A percentile compares a stretch with the other conserved stretches of the same genome.
These are phyloP conservation scores for Ceratocystis albifundus DNA, from an alignment of 2,329 filamentous ascomycete genomes.

Conservation along the genomic window DNA sequence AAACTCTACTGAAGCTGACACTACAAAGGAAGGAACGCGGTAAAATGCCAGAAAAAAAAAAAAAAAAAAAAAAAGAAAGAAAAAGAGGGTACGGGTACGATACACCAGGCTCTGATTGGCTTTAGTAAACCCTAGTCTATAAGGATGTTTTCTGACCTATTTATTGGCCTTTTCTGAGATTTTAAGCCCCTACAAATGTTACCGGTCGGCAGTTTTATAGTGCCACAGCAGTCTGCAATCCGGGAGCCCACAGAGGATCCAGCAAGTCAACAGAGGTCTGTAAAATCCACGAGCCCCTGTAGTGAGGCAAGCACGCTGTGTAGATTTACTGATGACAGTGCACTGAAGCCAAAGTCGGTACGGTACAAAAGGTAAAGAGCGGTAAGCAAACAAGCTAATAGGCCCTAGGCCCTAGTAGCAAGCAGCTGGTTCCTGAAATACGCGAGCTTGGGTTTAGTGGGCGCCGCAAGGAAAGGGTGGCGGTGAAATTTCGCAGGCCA, in stretches of 20 bases:
- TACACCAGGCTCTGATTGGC: background rate
- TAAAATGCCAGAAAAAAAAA: background rate
- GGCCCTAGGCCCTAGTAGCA: background rate
- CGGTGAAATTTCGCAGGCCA: background rate
- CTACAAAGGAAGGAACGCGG: constrained; percentile 5
- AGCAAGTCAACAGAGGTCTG: background rate
- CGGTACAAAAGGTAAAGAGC: background rate
- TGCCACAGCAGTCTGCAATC: background rate
- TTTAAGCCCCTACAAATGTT: background rate
- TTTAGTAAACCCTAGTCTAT: background rate
- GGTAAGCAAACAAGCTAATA: background rate
- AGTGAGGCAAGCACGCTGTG: too few species aligned
- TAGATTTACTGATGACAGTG: background rate
- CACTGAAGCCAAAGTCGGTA: background rate
- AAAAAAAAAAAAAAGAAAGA: background rate
- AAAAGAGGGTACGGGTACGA: constrained; percentile 12
- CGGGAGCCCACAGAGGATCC: background rate
- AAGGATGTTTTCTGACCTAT: background rate
- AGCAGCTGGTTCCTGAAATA: background rate
- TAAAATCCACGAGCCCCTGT: background rate
- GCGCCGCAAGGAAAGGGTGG: background rate
- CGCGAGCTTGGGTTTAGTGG: background rate
- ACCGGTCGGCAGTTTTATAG: background rate
- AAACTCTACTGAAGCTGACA: background rate
- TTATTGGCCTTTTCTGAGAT: background rate